Evolutionary conservation across 2,329 filamentous ascomycete genomes (phyloP), one percentile per base, ranked within the genome.

Genomic region (Fusarium keratoplasticum): DNA sequence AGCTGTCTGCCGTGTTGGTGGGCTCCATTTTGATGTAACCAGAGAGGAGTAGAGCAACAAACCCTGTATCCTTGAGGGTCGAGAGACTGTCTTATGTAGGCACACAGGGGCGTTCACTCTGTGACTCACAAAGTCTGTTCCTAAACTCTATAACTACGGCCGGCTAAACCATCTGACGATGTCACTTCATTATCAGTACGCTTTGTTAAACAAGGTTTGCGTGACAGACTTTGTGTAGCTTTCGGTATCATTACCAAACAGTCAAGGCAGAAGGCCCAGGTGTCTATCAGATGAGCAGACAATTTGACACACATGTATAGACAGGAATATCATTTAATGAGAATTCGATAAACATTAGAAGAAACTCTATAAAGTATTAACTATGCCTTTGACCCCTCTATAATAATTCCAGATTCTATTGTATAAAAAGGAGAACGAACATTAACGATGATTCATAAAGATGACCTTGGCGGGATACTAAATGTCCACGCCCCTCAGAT

Each of bases 271-370:
- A 27, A 27, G 27, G 6, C 27, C 27, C 27, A 27, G 27, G 27
- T 27, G 6, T 27, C 27, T 27, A 6, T 27, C 27, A 8, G 27
- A 27, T 27, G 6, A 27, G 27, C 6, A 27, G 27, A 27, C 27
- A 27, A 27, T 6, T 27, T n/a, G 5, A 20, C 38, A 20, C 3
- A 20, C 6, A 13, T 42, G 4, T 20, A 20, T 42, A 14, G 10
- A 6, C 6, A 14, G 6, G 38, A 11, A 6, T 4, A 8, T 16
- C 2, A 14, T 44, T 14, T 0, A 44, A 5, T 2, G 2, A 8
- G 13, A 44, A 27, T 27, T 18, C 0, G 5, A 25, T 47, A 47
- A 11, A 47, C 2, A 27, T 4, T 47, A 25, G 2, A 10, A 47
- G 22, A 25, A 47, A 27, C 22, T 47, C 42, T 47, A 47, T 25